Evolutionary conservation across 148 eudicot genomes (phyloP), one percentile per base, ranked within the genome.

Genomic region (Silene conica): DNA sequence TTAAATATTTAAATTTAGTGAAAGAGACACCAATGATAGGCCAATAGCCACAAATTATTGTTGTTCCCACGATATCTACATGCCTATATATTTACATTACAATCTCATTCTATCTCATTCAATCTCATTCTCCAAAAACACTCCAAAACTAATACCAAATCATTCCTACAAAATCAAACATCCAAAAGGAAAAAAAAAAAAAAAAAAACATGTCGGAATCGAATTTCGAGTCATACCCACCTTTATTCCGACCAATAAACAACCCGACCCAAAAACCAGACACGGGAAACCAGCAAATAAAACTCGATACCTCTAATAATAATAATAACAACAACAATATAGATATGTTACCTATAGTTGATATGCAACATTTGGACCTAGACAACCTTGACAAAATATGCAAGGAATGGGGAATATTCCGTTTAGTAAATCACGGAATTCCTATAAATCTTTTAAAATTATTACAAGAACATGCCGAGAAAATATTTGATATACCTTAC

Each of bases 381-480:
- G 74, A 67, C 6, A 69, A 72, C 11, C 74, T 91, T 8, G 73
- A 83, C 5, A 74, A 46, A 59, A 84, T 85, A 8, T 84, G 97
- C 75, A 81, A 45, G 41, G 86, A 84, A 3, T 92, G 90, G 92
- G 97, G 97, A 3, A 80, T 92, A 43, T 92, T 89, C 50, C 83
- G 97, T 52, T 66, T 92, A 74, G 81, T 84, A 23, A 92, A 89
- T 86, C 97, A 92, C 59, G 95, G 95, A 66, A 75, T 89, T 6
- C 97, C 97, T 45, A 19, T 4, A 48, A 48, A 26, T 7, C 80
- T 92, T 0, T 13, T 85, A 18, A 22, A 22, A 54, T 25, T 81
- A 13, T 81, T 92, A 18, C 81, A 72, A 31, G 80, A 74, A 5
- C 76, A 71, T 45, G 85, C 88, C 8, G 76, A 74, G 9, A 69